Evolutionary conservation across 2,329 filamentous ascomycete genomes (phyloP).

Genomic region (Cladosporium sp.): DNA sequence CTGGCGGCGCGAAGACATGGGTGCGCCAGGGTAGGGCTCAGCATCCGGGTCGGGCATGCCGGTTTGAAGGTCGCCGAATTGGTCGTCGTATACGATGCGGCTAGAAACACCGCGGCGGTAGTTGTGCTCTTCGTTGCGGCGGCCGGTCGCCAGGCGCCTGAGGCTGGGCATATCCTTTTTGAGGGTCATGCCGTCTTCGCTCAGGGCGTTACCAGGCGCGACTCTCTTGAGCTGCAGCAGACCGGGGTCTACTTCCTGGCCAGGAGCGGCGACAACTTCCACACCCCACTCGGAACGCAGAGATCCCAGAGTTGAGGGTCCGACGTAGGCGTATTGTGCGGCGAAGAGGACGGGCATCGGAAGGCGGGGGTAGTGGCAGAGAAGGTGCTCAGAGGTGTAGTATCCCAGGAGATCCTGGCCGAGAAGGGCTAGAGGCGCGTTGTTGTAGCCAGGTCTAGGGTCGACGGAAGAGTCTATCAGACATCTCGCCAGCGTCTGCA

Average conservation of each 20-base stretch:
- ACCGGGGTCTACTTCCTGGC: slow-evolving; percentile 86
- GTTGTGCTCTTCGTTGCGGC: slow-evolving; percentile 44
- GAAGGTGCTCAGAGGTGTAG: slow-evolving; percentile 80
- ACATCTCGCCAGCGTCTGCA: slow-evolving; percentile 79
- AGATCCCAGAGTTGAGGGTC: slow-evolving; percentile 65
- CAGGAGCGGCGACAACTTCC: slow-evolving; percentile 78
- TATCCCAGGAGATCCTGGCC: slow-evolving; percentile 81
- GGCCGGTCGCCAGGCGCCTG: slow-evolving; percentile 31
- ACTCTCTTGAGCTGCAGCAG: slow-evolving; percentile 70
- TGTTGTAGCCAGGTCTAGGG: slow-evolving; percentile 76
- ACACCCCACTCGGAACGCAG: slow-evolving; percentile 87
- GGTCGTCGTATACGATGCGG: slow-evolving; percentile 74
- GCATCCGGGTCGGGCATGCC: slow-evolving; percentile 16
- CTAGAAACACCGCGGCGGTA: slow-evolving; percentile 69
- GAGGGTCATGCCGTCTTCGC: slow-evolving; percentile 22
- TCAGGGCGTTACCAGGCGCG: slow-evolving; percentile 38
- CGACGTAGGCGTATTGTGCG: slow-evolving; percentile 78
- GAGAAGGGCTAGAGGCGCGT: slow-evolving; percentile 73
- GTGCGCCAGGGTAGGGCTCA: slow-evolving; percentile 6
- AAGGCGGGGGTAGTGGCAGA: slow-evolving; percentile 85
- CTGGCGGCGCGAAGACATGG: background rate
- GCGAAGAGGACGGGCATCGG: slow-evolving; percentile 84
- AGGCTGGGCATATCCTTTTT: slow-evolving; percentile 28
- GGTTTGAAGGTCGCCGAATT: slow-evolving; percentile 66
- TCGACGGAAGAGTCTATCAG: slow-evolving; percentile 86